Evolutionary conservation across 1,284 basidiomycete genomes (phyloP).

Genomic region (Leccinum subrobustum): DNA sequence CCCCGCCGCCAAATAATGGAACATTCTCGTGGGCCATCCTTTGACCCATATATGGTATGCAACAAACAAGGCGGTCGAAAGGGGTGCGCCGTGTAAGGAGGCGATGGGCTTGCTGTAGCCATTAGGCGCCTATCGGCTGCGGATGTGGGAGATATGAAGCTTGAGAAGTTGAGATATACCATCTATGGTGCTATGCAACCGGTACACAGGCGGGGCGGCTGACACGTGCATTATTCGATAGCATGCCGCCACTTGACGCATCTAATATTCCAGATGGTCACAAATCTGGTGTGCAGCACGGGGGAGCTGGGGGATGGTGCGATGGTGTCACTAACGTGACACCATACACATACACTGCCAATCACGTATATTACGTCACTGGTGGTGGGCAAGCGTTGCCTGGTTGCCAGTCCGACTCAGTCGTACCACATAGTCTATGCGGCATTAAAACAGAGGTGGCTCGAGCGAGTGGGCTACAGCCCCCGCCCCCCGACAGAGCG

Average conservation of each 20-base stretch:
- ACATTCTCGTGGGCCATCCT: neutral
- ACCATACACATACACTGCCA: no score
- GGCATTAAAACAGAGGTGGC: neutral
- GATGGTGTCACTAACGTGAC: neutral
- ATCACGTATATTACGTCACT: neutral
- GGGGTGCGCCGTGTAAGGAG: neutral
- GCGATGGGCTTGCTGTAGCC: slow-evolving; percentile 22
- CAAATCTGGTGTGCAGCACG: neutral
- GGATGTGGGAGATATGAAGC: neutral
- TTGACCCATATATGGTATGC: neutral
- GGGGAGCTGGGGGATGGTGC: neutral
- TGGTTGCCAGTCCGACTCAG: neutral
- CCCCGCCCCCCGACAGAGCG: neutral
- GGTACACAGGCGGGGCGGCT: neutral
- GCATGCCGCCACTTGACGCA: neutral
- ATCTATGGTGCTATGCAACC: neutral
- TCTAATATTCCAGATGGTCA: neutral
- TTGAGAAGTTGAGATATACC: neutral
- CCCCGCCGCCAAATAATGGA: slow-evolving; percentile 6
- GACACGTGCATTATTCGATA: neutral
- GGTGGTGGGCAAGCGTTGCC: neutral
- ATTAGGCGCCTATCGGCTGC: neutral
- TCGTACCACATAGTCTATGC: neutral
- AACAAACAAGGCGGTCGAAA: slow-evolving; percentile 5
- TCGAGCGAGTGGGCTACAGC: neutral